These are phyloP conservation scores for Anisogramma anomala DNA, from an alignment of 2,329 filamentous ascomycete species.

Conservation along the genomic window DNA sequence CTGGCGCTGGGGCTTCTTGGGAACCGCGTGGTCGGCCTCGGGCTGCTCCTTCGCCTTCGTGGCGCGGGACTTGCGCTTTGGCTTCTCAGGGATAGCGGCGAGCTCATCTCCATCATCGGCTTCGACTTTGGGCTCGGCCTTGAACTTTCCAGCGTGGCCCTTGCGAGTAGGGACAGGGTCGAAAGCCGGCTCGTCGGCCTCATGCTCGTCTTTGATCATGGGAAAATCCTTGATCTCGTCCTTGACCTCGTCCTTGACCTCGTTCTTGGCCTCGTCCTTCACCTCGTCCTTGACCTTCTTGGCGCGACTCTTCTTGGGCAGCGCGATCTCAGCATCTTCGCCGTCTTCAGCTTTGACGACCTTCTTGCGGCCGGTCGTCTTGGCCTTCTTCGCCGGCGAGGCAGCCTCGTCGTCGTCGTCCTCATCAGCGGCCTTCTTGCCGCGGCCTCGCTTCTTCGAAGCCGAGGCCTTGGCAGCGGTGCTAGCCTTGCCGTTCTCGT, in stretches of 20 bases:
- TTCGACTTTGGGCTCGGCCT: conserved; percentile 14
- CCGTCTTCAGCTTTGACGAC: conserved; percentile 3
- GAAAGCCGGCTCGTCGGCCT: conserved; percentile 30
- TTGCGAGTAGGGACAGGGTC: conserved; percentile 34
- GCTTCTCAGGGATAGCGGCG: conserved; percentile 23
- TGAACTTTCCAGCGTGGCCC: conserved; percentile 19
- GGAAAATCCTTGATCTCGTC: conserved; percentile 24
- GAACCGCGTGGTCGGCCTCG: conserved; percentile 19
- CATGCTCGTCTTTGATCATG: conserved; percentile 25
- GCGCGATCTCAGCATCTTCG: conserved; percentile 16
- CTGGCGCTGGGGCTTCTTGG: conserved; percentile 30
- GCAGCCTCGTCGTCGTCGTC: conserved; percentile 18
- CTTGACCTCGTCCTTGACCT: conserved; percentile 28
- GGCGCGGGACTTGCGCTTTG: conserved; percentile 22
- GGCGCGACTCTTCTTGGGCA: conserved; percentile 15
- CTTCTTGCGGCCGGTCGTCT: conserved; percentile 4
- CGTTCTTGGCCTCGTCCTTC: not conserved
- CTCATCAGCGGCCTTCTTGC: conserved; percentile 24
- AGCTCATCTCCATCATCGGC: conserved; percentile 17
- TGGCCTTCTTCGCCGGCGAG: conserved; percentile 25
- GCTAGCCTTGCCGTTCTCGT: conserved; percentile 20
- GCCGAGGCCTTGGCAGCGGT: conserved; percentile 19
- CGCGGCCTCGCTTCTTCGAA: conserved; percentile 25
- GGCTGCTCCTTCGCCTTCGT: conserved; percentile 19
- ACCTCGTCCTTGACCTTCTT: conserved; percentile 20